Evolutionary conservation across 23 red algal genomes (phyloP).

Genomic region (Gracilaria domingensis): DNA sequence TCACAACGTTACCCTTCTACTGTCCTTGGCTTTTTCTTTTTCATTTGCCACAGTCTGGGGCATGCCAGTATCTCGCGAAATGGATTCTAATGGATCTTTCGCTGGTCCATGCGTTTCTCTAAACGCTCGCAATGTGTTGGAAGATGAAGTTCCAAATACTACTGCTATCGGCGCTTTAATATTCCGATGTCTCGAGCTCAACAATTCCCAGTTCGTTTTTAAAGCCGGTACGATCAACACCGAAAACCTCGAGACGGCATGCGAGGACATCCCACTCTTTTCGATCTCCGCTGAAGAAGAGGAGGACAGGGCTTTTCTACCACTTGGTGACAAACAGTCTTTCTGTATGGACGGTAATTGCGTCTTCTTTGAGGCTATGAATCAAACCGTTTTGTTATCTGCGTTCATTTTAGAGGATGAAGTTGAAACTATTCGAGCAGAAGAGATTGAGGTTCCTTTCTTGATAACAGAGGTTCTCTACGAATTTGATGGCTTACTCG

Average conservation of each 20-base stretch:
- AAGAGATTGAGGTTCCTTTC: neutral
- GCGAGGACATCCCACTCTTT: neutral
- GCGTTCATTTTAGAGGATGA: neutral
- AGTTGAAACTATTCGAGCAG: neutral
- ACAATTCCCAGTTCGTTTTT: neutral
- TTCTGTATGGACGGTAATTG: neutral
- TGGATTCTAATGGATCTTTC: too few species aligned
- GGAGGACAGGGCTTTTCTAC: neutral
- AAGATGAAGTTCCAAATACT: neutral
- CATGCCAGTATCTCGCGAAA: too few species aligned
- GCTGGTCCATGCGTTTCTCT: too few species aligned
- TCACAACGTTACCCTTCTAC: too few species aligned
- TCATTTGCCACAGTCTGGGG: too few species aligned
- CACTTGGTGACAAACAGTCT: neutral
- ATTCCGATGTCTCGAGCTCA: neutral
- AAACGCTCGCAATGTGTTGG: neutral
- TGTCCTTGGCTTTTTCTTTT: too few species aligned
- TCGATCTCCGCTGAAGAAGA: neutral
- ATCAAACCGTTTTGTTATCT: neutral
- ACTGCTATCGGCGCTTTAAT: neutral
- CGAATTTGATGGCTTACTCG: neutral
- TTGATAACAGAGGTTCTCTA: neutral
- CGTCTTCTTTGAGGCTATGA: neutral
- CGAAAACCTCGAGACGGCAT: neutral
- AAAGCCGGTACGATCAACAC: neutral